Base-by-base conservation (phyloP, 108 stramenopile genomes). In the Epipyxis sp. region DNA sequence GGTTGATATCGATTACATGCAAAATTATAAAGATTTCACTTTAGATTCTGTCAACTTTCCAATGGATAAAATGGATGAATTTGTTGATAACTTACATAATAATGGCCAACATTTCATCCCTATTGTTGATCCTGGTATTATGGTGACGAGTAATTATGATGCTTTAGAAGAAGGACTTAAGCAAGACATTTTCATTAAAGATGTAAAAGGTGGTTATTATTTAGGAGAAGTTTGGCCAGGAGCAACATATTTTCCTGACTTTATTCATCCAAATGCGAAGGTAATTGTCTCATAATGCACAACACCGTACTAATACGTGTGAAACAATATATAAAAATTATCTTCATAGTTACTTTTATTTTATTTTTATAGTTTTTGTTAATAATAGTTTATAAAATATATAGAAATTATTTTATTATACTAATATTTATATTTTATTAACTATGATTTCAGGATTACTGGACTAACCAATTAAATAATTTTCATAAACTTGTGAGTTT, bases 1-100 rank as follows among this genome's bases (percentile, higher is more conserved):
- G 82, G 37, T 77, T 40, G 82, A 80, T 59, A 83, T 79, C 37
- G 82, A 82, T 34, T 82, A 82, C 65, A 82, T 83, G 78, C 65
- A 83, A 20, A 43, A 59, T 40, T 77, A 69, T 45, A 37, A 42
- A n/a, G 82, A 83, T 71, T 83, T 83, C 74, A 79, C 82, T 16
- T 45, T 68, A 1, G 82, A 83, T 43, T 67, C 61, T 29, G 43
- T 6, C 6, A 32, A 69, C 10, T 83, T 79, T 46, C 57, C 69
- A 37, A 0, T 30, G 1, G 44, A 0, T 6, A 30, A 81, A 44
- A 59, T 83, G 1, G 20, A 1, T 1, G 35, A 46, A 29, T 79
- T 69, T 32, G 50, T 76, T 27, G 59, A 76, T 16, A 29, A 42
- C 27, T 69, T 82, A 3, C 77, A 67, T 57, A 30, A 32, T n/a